A percentile compares a stretch with the other conserved stretches of the same genome.
Evolutionary conservation across 176 grass and related monocot species (phyloP).

Genomic region (Triticum dicoccoides): DNA sequence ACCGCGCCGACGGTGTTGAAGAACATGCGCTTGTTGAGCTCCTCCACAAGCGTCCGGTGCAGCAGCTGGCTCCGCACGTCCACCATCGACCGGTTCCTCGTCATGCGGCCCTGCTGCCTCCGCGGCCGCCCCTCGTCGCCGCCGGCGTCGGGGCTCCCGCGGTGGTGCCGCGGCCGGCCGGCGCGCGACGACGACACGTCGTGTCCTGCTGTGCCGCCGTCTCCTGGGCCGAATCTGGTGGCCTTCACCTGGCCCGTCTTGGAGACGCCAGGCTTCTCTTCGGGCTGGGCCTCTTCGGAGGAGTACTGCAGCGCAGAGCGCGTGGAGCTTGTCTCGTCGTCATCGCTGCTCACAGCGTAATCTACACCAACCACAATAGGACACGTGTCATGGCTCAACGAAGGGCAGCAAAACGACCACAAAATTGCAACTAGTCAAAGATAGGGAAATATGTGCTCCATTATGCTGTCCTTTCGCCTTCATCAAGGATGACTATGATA

Average conservation of each 20-base stretch:
- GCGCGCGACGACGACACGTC: conserved; percentile 12
- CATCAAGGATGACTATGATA: neutral
- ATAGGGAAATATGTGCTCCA: neutral
- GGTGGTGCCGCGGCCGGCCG: conserved; percentile 29
- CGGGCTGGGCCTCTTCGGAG: conserved; percentile 21
- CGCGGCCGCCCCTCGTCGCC: neutral
- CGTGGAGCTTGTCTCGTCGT: conserved; percentile 61
- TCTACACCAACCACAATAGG: neutral
- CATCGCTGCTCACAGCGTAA: conserved; percentile 33
- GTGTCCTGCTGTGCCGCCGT: neutral
- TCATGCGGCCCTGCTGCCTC: neutral
- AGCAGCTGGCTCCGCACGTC: conserved; percentile 80
- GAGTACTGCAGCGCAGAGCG: conserved; percentile 50
- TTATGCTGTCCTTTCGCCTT: neutral
- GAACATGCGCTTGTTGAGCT: conserved; percentile 90
- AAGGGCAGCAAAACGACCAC: neutral
- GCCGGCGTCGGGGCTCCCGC: neutral
- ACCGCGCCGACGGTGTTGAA: conserved; percentile 91
- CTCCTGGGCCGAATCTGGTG: conserved; percentile 41
- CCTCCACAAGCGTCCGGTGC: conserved; percentile 70
- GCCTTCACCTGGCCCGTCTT: neutral
- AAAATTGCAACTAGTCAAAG: neutral
- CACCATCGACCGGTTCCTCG: conserved; percentile 80
- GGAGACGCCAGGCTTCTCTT: neutral
- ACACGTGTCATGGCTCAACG: neutral